Conservation (phyloP, 2,329 filamentous ascomycete species). For the Cadophora sp. region DNA sequence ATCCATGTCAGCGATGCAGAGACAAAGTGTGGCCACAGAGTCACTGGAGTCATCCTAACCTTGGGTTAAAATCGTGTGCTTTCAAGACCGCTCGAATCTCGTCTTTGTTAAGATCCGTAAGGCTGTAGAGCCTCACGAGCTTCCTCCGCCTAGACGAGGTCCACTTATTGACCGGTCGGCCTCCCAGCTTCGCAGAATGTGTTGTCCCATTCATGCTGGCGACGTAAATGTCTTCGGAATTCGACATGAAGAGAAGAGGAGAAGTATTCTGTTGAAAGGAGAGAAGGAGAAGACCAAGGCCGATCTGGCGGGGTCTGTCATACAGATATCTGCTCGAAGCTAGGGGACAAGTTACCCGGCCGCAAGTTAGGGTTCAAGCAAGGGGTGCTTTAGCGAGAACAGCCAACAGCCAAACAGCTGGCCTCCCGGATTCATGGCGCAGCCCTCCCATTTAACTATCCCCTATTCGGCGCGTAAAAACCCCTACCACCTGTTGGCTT, state of each 20-base stretch:
- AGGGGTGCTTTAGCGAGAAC: too few relatives aligned
- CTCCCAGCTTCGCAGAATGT: neutral
- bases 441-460: neutral
- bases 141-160: neutral
- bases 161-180: neutral
- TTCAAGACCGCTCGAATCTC: neutral
- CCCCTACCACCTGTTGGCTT: too few relatives aligned
- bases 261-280: neutral
- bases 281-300: neutral
- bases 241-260: neutral
- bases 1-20: neutral
- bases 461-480: neutral
- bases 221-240: neutral
- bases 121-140: neutral
- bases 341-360: too few relatives aligned
- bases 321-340: too few relatives aligned
- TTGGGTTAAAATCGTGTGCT: neutral
- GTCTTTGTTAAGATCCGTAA: neutral
- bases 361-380: too few relatives aligned
- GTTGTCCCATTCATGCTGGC: too few relatives aligned
- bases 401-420: too few relatives aligned
- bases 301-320: too few relatives aligned
- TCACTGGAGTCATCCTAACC: neutral
- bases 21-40: too few relatives aligned
- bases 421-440: too few relatives aligned